Evolutionary conservation across 2,329 filamentous ascomycete genomes (phyloP).

Genomic region (Zymoseptoria ardabiliae): DNA sequence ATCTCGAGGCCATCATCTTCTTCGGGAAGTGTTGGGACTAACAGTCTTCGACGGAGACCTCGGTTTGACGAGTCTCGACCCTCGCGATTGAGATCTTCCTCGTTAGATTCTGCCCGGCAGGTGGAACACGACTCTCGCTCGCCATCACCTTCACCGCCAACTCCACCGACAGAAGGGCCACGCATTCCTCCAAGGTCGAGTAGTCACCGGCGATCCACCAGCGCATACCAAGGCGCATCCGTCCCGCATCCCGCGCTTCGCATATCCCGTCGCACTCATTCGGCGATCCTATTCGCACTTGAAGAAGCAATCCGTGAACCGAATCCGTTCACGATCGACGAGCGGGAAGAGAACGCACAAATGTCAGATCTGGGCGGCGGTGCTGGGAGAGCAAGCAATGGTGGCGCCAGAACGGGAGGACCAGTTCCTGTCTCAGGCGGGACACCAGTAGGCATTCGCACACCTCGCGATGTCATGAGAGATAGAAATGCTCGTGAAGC

Average conservation of each 20-base stretch:
- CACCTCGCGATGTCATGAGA: slow-evolving; percentile 87
- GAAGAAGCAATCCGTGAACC: slow-evolving; percentile 84
- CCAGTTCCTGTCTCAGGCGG: slow-evolving; percentile 46
- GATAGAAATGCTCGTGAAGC: slow-evolving; percentile 72
- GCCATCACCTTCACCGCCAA: slow-evolving; percentile 20
- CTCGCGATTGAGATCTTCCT: slow-evolving; percentile 35
- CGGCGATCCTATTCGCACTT: slow-evolving; percentile 84
- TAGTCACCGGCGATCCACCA: slow-evolving; percentile 28
- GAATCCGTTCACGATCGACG: slow-evolving; percentile 73
- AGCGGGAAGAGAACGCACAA: slow-evolving; percentile 77
- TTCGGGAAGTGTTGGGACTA: slow-evolving; percentile 39
- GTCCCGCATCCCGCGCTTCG: slow-evolving; percentile 51
- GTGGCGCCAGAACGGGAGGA: slow-evolving; percentile 46
- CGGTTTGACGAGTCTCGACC: slow-evolving; percentile 41
- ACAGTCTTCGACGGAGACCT: slow-evolving; percentile 48
- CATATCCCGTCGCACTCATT: slow-evolving; percentile 77
- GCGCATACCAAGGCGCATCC: slow-evolving; percentile 24
- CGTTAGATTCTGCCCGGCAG: slow-evolving; percentile 35
- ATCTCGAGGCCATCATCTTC: slow-evolving; percentile 46
- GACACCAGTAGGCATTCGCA: slow-evolving; percentile 58
- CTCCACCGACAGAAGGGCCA: slow-evolving; percentile 15
- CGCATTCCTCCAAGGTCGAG: neutral
- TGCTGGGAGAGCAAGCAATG: slow-evolving; percentile 46
- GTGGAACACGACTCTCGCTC: slow-evolving; percentile 3
- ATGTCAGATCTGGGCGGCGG: slow-evolving; percentile 79